phyloP scores from a whole-genome alignment of 73 alveolate genomes.

The Symbiodinium pilosum region DNA sequence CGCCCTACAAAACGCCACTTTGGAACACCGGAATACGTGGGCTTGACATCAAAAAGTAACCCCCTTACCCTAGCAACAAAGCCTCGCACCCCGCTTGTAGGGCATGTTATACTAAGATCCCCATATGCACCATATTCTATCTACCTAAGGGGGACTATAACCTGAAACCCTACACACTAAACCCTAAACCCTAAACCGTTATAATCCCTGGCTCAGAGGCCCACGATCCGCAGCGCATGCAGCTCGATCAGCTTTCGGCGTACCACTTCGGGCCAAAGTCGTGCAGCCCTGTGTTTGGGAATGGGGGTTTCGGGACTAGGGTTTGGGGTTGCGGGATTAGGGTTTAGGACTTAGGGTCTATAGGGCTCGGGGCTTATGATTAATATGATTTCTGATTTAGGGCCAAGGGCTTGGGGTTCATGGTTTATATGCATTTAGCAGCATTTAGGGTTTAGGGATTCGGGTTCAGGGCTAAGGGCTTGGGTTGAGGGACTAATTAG shows the following conservation, averaged over 20 bases:
- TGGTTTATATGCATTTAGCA: not conserved
- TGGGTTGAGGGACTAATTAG: too few species aligned
- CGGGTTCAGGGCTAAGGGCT: not conserved
- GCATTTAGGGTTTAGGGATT: not conserved
- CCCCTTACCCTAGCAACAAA: too few species aligned
- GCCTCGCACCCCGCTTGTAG: too few species aligned
- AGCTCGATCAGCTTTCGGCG: conserved; percentile 68
- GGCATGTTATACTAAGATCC: not conserved
- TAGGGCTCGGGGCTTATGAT: not conserved
- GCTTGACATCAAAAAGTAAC: too few species aligned
- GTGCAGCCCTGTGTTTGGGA: not conserved
- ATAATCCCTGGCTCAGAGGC: conserved; percentile 17
- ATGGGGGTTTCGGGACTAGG: not conserved
- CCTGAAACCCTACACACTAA: not conserved
- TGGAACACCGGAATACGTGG: too few species aligned
- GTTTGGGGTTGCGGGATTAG: not conserved
- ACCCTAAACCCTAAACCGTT: not conserved
- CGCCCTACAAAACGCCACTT: too few species aligned
- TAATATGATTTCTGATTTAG: not conserved
- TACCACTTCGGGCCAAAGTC: conserved; percentile 92
- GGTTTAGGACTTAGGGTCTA: not conserved
- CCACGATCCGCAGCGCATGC: conserved; percentile 78
- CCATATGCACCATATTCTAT: not conserved
- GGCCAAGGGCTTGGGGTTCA: not conserved
- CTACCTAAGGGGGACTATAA: not conserved